Evolutionary conservation across 2,329 filamentous ascomycete genomes (phyloP).

Genomic region (Plectosphaerella plurivora): DNA sequence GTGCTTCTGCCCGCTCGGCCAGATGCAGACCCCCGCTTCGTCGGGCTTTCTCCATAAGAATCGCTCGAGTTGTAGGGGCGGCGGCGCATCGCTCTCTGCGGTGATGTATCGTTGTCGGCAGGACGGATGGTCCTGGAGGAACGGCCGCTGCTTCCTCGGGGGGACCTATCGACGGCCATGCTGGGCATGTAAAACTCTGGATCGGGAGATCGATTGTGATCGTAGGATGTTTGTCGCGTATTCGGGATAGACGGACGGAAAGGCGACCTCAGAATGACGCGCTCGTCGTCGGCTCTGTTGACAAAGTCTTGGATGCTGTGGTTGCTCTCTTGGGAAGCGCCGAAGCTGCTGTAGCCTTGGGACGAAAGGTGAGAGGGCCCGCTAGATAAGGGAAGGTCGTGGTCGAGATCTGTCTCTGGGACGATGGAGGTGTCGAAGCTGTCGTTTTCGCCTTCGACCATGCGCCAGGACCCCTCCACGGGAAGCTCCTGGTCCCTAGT

Average conservation of each 20-base stretch:
- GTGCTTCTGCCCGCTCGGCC: neutral
- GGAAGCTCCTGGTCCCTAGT: conserved; percentile 25
- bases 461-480: conserved; percentile 54
- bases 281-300: conserved; percentile 49
- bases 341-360: conserved; percentile 36
- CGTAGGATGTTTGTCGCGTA: conserved; percentile 13
- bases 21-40: conserved; percentile 11
- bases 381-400: conserved; percentile 32
- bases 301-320: conserved; percentile 50
- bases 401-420: conserved; percentile 36
- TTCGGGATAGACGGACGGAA: conserved; percentile 50
- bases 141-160: conserved; percentile 24
- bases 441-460: conserved; percentile 56
- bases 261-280: conserved; percentile 48
- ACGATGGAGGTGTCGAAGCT: conserved; percentile 55
- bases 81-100: conserved; percentile 20
- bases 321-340: conserved; percentile 41
- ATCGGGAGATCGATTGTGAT: conserved; percentile 35
- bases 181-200: conserved; percentile 52
- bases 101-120: conserved; percentile 14
- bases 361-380: conserved; percentile 44
- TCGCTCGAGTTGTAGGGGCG: conserved; percentile 36
- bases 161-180: conserved; percentile 30
- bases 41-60: conserved; percentile 12
- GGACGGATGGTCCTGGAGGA: conserved; percentile 28